Percentiles rank a stretch among this genome's conserved stretches.
Evolutionary conservation across 2,329 filamentous ascomycete species (phyloP).

Genomic region (Colletotrichum navitas): DNA sequence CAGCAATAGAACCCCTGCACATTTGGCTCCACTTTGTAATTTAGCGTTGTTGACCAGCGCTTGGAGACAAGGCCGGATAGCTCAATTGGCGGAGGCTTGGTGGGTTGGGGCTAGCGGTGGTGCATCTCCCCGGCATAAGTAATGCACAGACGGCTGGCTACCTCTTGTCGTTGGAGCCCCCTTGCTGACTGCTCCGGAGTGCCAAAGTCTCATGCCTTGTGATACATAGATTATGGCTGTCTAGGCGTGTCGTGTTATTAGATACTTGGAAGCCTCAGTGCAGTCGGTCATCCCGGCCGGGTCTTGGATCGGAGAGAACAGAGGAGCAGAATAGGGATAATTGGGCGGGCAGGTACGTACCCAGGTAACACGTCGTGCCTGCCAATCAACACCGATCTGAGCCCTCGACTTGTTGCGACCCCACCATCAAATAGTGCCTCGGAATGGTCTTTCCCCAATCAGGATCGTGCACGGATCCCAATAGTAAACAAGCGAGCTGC

Average conservation of each 20-base stretch:
- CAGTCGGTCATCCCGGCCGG: slow-evolving; percentile 16
- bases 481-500: slow-evolving; percentile 53
- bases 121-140: neutral
- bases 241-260: slow-evolving; percentile 3
- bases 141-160: neutral
- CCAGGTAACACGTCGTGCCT: neutral
- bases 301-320: slow-evolving; percentile 22
- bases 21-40: slow-evolving; percentile 23
- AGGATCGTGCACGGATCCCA: slow-evolving; percentile 46
- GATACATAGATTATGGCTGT: neutral
- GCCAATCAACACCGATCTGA: slow-evolving; percentile 14
- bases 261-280: slow-evolving; percentile 7
- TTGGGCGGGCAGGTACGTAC: slow-evolving; percentile 1
- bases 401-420: slow-evolving; percentile 20
- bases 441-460: slow-evolving; percentile 48
- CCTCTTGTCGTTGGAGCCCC: neutral
- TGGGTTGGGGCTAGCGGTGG: neutral
- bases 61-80: slow-evolving; percentile 13
- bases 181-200: neutral
- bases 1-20: slow-evolving; percentile 23
- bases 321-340: slow-evolving; percentile 17
- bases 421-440: slow-evolving; percentile 34
- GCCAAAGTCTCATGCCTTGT: neutral
- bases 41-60: slow-evolving; percentile 29
- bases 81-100: slow-evolving; percentile 1